Evolutionary conservation across 176 grass and related monocot species (phyloP).

Genomic region (Secale cereale): DNA sequence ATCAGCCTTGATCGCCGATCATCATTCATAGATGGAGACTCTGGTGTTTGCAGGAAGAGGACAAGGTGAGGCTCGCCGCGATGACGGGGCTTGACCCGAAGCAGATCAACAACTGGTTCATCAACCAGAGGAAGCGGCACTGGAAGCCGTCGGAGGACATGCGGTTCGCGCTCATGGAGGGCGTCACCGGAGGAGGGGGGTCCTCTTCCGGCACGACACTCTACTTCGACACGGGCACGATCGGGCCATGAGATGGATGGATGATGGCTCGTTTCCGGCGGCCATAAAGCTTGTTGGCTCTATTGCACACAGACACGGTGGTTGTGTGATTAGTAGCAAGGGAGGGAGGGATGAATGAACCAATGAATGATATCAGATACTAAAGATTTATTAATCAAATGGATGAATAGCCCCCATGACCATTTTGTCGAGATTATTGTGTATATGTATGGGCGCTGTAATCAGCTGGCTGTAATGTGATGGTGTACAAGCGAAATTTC

Average conservation of each 20-base stretch:
- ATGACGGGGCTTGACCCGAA: slow-evolving; percentile 82
- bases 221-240: slow-evolving; percentile 74
- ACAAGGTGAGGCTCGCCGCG: slow-evolving; percentile 72
- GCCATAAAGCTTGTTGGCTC: slow-evolving; percentile 42
- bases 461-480: slow-evolving; percentile 17
- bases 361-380: slow-evolving; percentile 5
- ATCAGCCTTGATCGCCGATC: not conserved
- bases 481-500: not conserved
- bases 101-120: slow-evolving; percentile 99
- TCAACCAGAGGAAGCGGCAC: slow-evolving; percentile 95
- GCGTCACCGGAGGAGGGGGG: slow-evolving; percentile 40
- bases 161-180: slow-evolving; percentile 85
- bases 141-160: slow-evolving; percentile 97
- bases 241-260: slow-evolving; percentile 48
- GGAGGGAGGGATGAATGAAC: slow-evolving; percentile 38
- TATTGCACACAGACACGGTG: not conserved
- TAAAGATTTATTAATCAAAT: slow-evolving; percentile 23
- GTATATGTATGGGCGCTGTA: slow-evolving; percentile 37
- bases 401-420: slow-evolving; percentile 8
- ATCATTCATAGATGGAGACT: not conserved
- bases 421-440: slow-evolving; percentile 39
- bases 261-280: slow-evolving; percentile 29
- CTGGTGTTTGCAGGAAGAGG: slow-evolving; percentile 59
- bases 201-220: slow-evolving; percentile 72
- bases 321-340: not conserved